These are phyloP conservation scores for Tricholoma sp. DNA, from an alignment of 768 basidiomycete genomes.

Conservation along the genomic window DNA sequence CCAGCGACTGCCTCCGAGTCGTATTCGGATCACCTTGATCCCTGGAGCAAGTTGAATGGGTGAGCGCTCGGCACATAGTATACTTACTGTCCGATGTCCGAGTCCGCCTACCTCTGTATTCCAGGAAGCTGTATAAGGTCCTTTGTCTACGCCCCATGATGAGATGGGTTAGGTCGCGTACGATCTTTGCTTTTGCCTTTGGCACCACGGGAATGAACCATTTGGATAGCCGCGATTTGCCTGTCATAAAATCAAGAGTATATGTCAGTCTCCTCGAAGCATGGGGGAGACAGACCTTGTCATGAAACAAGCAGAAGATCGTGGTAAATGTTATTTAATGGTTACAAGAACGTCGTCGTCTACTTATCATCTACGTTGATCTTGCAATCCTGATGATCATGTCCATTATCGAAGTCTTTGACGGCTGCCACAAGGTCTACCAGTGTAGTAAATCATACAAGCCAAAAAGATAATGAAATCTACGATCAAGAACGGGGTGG, in stretches of 20 bases:
- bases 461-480: no score
- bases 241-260: conserved; percentile 30
- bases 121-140: conserved; percentile 89
- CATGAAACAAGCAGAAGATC: conserved; percentile 91
- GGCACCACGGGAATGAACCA: conserved; percentile 88
- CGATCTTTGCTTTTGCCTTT: conserved; percentile 83
- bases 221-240: conserved; percentile 92
- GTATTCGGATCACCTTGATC: conserved; percentile 45
- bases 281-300: conserved; percentile 53
- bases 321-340: no score
- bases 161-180: conserved; percentile 93
- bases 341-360: no score
- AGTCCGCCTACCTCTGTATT: conserved; percentile 80
- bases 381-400: no score
- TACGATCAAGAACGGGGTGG: no score
- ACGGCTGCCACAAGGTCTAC: no score
- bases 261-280: conserved; percentile 1
- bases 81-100: no score
- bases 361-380: no score
- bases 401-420: no score
- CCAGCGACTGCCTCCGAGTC: conserved; percentile 18
- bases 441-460: no score
- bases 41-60: conserved; percentile 13
- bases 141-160: conserved; percentile 82
- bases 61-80: conserved; percentile 26